Base-by-base conservation (phyloP, 225 moss, liverwort and hornwort genomes). In the Bryoerythrophyllum caledonicum region DNA sequence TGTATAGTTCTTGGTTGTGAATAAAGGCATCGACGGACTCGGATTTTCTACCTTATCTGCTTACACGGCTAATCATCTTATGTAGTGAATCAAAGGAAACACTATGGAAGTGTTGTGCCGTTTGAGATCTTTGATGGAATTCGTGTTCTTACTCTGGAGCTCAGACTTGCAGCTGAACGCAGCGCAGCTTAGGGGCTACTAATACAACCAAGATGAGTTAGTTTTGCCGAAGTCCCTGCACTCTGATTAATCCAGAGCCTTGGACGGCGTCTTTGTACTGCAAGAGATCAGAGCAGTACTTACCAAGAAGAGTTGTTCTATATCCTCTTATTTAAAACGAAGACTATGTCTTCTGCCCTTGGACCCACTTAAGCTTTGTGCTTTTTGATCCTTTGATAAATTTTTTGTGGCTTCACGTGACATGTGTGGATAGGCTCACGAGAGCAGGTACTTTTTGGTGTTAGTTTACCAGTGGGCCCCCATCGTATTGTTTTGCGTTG, bases 61-160 rank as follows among this genome's bases (percentile, higher is more conserved):
- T 74, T 60, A n/a, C 62, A 37, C 51, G 63, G 76, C n/a, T 21
- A 49, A 30, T 59, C 49, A 56, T 56, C 32, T 74, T 62, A 25
- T 68, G 67, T 43, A 23, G 24, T 74, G 35, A 53, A 73, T 68
- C 25, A 38, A 76, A 63, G 73, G 51, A 26, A 69, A 35, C 2
- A 38, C 32, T 34, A 9, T 57, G 63, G 63, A 80, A 68, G 21
- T 80, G 11, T 77, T 60, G 52, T 74, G 65, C 54, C 24, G 14
- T 8, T 55, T 2, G 19, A 58, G 67, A 64, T 38, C 32, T 40
- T 74, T 54, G 57, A 73, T 62, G 55, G 7, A 46, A 30, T 60
- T 26, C 41, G 34, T 40, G 20, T 11, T 78, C 68, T 16, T 63
- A 27, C 76, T 63, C 63, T 68, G 56, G 32, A 61, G 60, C 26